Base-by-base conservation (phyloP, 371 early-diverging fungal species). In the Mucor circinelloides region DNA sequence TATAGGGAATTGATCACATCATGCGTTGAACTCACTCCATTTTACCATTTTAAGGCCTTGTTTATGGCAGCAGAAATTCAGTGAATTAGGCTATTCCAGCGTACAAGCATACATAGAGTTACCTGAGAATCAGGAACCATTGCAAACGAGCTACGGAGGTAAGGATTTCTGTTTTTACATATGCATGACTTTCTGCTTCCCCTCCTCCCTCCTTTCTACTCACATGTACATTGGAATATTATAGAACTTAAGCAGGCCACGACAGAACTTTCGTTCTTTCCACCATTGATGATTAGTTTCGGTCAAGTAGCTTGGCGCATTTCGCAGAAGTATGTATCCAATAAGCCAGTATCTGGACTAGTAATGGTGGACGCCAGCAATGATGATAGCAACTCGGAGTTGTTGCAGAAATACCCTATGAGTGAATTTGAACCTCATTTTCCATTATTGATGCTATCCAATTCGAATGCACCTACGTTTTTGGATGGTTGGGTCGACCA, bases 391-490 rank as follows among this genome's bases (percentile, higher is more conserved):
- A 50, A 60, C 0, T 34, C 7, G 25, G 46, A 30, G 8, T 17
- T 30, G 17, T 1, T 34, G 21, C 54, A 15, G 17, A 30, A 55
- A 28, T 69, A 63, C 44, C 73, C 68, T 36, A 52, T 40, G n/a
- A 66, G 58, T 31, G 71, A 73, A 68, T 81, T 79, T 60, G 82
- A 81, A 31, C 82, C 82, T n/a, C 63, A 68, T 23, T 79, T 81
- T 60, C 77, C 79, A 0, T 69, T 81, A 2, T 38, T 72, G 30
- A 71, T 48, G 42, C 46, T 66, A 12, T 55, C 58, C 1, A 23
- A 23, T 19, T n/a, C 28, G 2, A 17, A 34, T 9, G 34, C 65
- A 17, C 80, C 77, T 15, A 27, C 31, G 6, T 80, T 80, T 46
- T 61, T 80, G 3, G 71, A 75, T 9, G 75, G 70, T 5, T 67